phyloP scores from a whole-genome alignment of 176 grass and related monocot genomes.

The Zoysia pacifica region DNA sequence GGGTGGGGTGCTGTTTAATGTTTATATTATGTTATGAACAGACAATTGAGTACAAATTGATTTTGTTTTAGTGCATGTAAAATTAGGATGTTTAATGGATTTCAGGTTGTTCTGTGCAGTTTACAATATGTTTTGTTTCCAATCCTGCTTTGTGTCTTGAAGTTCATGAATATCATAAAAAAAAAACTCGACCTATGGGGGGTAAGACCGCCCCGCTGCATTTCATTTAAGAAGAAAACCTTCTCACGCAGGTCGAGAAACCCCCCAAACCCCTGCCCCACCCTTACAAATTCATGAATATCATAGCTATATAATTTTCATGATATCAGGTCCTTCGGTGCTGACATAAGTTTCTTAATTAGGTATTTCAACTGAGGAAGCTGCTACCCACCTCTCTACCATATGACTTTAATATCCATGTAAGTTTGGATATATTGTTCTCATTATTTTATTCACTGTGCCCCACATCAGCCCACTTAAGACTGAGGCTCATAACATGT shows the following conservation, averaged over 20 bases:
- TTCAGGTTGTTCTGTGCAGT: not conserved
- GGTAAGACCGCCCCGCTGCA: too few relatives aligned
- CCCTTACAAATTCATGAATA: not conserved
- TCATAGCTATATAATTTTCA: slow-evolving; percentile 9
- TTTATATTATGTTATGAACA: slow-evolving; percentile 14
- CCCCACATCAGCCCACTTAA: not conserved
- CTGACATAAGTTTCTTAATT: slow-evolving; percentile 41
- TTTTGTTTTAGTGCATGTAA: not conserved
- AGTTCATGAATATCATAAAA: slow-evolving; percentile 1
- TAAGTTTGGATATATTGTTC: slow-evolving; percentile 50
- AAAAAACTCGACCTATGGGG: too few relatives aligned
- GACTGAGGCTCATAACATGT: not conserved
- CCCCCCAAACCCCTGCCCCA: too few relatives aligned
- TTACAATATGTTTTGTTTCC: slow-evolving; percentile 13
- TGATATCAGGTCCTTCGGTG: not conserved
- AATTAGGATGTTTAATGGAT: not conserved
- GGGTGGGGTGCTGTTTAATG: not conserved
- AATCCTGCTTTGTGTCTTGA: not conserved
- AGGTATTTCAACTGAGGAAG: slow-evolving; percentile 96
- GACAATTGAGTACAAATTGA: not conserved
- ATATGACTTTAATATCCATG: slow-evolving; percentile 99
- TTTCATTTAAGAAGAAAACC: too few relatives aligned
- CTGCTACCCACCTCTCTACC: slow-evolving; percentile 83
- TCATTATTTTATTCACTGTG: slow-evolving; percentile 28
- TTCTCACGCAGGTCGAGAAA: too few relatives aligned